Base-by-base conservation (phyloP, 2,329 filamentous ascomycete genomes). In the Calycina marina region DNA sequence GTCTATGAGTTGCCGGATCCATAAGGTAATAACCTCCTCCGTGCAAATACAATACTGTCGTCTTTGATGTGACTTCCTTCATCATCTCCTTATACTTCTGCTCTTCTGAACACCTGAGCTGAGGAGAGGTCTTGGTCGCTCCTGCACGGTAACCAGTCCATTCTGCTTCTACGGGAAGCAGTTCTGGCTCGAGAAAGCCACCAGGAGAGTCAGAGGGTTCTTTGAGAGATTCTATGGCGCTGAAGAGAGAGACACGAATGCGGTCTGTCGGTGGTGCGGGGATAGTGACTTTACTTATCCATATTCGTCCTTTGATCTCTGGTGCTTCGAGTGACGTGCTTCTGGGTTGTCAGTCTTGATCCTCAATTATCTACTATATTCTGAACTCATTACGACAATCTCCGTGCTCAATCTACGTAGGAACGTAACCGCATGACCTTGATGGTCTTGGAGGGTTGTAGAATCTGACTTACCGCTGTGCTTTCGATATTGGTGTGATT, bases 301-400 rank as follows among this genome's bases (percentile, higher is more conserved):
- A 94, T 42, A 90, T 72, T 27, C 69, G 70, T 3, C 84, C 84
- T 50, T 82, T 85, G 49, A 92, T 61, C 0, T 71, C 73, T 0
- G 67, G 67, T 33, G 80, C 77, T 36, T 62, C 69, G 27, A 69
- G 57, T 1, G 70, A 68, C n/a, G n/a, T n/a, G n/a, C n/a, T n/a
- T n/a, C n/a, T n/a, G n/a, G n/a, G n/a, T n/a, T n/a, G n/a, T n/a
- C n/a, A n/a, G n/a, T n/a, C n/a, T n/a, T n/a, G n/a, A n/a, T n/a
- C n/a, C n/a, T n/a, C n/a, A n/a, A n/a, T n/a, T n/a, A n/a, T n/a
- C n/a, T n/a, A n/a, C n/a, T n/a, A n/a, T n/a, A n/a, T n/a, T n/a
- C n/a, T n/a, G n/a, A n/a, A n/a, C n/a, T n/a, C n/a, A n/a, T n/a
- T n/a, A n/a, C n/a, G n/a, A n/a, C n/a, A n/a, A n/a, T n/a, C n/a